Evolutionary conservation across 73 alveolate genomes (phyloP).

Genomic region (Tetrahymena thermophila): DNA sequence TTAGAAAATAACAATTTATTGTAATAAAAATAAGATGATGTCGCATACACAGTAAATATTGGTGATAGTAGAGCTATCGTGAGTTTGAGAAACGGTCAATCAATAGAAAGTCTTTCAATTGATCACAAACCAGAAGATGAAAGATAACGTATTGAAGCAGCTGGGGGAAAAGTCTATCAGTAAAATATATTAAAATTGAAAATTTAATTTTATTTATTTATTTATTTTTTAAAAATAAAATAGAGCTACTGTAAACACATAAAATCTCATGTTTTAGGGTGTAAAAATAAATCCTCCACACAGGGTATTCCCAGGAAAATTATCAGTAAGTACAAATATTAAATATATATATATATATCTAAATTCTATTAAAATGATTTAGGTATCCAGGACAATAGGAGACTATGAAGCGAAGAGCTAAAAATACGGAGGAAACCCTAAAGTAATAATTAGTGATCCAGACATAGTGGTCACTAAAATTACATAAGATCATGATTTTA

Average conservation of each 20-base stretch:
- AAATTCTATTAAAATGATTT: neutral
- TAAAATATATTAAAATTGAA: neutral
- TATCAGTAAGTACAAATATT: conserved; percentile 26
- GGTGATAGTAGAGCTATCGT: conserved; percentile 91
- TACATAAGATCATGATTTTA: conserved; percentile 65
- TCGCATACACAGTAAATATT: conserved; percentile 77
- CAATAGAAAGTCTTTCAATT: conserved; percentile 44
- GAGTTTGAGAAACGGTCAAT: conserved; percentile 57
- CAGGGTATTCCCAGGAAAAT: conserved; percentile 65
- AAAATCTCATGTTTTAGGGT: conserved; percentile 5
- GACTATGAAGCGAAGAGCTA: conserved; percentile 61
- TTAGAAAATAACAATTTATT: neutral
- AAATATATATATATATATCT: neutral
- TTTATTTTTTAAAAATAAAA: neutral
- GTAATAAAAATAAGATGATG: conserved; percentile 5
- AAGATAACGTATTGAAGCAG: conserved; percentile 63
- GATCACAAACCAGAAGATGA: conserved; percentile 91
- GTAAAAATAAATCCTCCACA: conserved; percentile 47
- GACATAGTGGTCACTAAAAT: conserved; percentile 62
- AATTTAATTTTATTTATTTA: conserved; percentile 2
- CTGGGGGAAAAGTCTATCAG: conserved; percentile 71
- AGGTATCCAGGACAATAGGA: conserved; percentile 71
- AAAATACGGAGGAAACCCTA: conserved; percentile 52
- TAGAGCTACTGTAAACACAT: neutral
- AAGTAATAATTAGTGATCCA: conserved; percentile 52